phyloP scores from a whole-genome alignment of 208 protist genomes.

The Lotmaria passim region DNA sequence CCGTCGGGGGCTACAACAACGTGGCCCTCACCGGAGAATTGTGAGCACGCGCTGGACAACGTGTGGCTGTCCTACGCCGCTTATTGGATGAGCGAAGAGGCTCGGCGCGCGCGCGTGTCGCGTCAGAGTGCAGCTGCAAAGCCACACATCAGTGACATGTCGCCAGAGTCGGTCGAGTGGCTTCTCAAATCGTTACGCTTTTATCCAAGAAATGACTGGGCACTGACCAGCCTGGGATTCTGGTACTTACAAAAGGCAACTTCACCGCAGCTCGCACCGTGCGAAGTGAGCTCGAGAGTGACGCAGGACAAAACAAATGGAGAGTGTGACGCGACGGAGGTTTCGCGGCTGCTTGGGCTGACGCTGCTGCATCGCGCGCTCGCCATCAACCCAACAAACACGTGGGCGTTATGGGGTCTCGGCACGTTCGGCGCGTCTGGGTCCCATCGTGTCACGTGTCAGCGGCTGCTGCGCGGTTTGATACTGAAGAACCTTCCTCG shows the following conservation, averaged over 20 bases:
- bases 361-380: slow-evolving; percentile 41
- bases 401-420: slow-evolving; percentile 53
- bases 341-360: slow-evolving; percentile 23
- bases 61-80: slow-evolving; percentile 47
- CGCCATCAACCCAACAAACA: slow-evolving; percentile 47
- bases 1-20: not conserved
- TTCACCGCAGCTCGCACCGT: not conserved
- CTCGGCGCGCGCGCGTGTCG: not conserved
- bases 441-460: slow-evolving; percentile 32
- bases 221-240: slow-evolving; percentile 41
- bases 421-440: slow-evolving; percentile 23
- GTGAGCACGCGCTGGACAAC: slow-evolving; percentile 23
- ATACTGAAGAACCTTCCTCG: slow-evolving; percentile 24
- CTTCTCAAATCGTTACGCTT: slow-evolving; percentile 20
- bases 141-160: not conserved
- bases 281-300: too few relatives aligned
- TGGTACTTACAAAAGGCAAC: slow-evolving; percentile 3
- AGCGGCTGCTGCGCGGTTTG: slow-evolving; percentile 24
- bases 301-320: not conserved
- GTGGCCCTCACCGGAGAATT: slow-evolving; percentile 3
- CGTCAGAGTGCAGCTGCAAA: not conserved
- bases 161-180: slow-evolving; percentile 12
- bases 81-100: slow-evolving; percentile 43
- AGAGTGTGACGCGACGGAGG: not conserved
- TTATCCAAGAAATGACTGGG: slow-evolving; percentile 55